These are phyloP conservation scores for Neospermospora avenae DNA, from an alignment of 2,329 filamentous ascomycete species.

Conservation along the genomic window DNA sequence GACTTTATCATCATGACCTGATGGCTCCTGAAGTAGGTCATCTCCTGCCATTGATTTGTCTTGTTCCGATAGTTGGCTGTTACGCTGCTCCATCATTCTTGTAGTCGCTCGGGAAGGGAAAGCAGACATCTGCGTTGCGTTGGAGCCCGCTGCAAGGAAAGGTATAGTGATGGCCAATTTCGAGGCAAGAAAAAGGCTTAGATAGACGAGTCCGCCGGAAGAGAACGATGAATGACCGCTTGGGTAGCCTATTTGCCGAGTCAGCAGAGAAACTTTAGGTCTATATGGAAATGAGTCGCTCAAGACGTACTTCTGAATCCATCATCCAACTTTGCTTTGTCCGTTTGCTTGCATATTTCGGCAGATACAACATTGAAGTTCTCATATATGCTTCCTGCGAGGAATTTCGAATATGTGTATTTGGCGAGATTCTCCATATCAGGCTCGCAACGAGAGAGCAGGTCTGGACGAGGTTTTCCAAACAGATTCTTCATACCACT, in stretches of 20 bases:
- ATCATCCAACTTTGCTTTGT: constrained; percentile 63
- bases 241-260: constrained; percentile 57
- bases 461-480: constrained; percentile 62
- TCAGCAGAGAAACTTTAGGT: not conserved
- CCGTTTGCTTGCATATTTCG: constrained; percentile 68
- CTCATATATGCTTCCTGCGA: constrained; percentile 39
- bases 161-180: constrained; percentile 75
- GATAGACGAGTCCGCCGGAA: constrained; percentile 77
- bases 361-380: constrained; percentile 69
- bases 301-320: constrained; percentile 60
- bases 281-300: too few relatives aligned
- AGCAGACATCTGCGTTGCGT: constrained; percentile 59
- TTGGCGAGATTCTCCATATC: constrained; percentile 61
- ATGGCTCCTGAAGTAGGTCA: constrained; percentile 14
- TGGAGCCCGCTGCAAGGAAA: constrained; percentile 54
- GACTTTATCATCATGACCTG: constrained; percentile 27
- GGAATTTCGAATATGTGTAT: constrained; percentile 62
- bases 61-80: not conserved
- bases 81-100: constrained; percentile 34
- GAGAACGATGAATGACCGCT: constrained; percentile 73
- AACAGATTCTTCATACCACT: constrained; percentile 77
- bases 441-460: constrained; percentile 70
- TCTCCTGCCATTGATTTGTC: not conserved
- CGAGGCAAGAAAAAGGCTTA: constrained; percentile 81
- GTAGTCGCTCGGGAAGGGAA: constrained; percentile 63